A percentile compares a stretch with the other conserved stretches of the same genome.
These are phyloP conservation scores for Clitocybe nebularis DNA, from an alignment of 1,284 basidiomycete genomes.

Conservation along the genomic window DNA sequence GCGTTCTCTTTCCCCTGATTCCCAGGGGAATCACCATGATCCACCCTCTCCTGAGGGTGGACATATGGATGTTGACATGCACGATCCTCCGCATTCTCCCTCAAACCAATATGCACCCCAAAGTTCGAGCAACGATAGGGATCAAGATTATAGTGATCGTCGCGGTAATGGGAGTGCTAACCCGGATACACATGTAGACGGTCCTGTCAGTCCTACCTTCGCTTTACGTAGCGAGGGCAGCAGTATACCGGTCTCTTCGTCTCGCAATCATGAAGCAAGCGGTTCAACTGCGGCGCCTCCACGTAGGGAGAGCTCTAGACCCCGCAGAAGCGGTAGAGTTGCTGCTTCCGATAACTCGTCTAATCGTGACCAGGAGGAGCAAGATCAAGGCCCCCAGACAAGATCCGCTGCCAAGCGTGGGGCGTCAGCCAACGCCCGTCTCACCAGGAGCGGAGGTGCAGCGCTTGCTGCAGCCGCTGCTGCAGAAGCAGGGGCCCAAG, in stretches of 20 bases:
- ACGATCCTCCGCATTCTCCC: neutral
- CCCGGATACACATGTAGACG: neutral
- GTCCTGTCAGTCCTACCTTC: neutral
- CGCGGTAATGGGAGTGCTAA: slow-evolving; percentile 1
- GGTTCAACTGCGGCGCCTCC: slow-evolving; percentile 4
- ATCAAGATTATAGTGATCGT: slow-evolving; percentile 2
- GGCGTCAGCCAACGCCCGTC: slow-evolving; percentile 6
- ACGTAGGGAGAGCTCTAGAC: slow-evolving; percentile 7
- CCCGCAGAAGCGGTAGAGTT: slow-evolving; percentile 12
- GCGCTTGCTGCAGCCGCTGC: slow-evolving; percentile 17
- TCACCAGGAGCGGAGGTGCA: slow-evolving; percentile 17
- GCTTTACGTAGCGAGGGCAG: neutral
- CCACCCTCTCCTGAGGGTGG: slow-evolving; percentile 3
- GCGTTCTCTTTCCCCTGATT: slow-evolving; percentile 6
- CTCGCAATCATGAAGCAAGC: neutral
- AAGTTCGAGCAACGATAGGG: neutral
- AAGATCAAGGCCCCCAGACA: slow-evolving; percentile 10
- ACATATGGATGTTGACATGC: slow-evolving; percentile 12
- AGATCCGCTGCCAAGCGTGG: slow-evolving; percentile 13
- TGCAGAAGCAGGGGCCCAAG: neutral
- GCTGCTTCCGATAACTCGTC: slow-evolving; percentile 2
- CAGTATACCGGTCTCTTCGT: neutral
- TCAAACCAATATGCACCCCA: neutral
- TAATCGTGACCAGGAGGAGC: slow-evolving; percentile 1
- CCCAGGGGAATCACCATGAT: slow-evolving; percentile 3